Evolutionary conservation across 2,329 filamentous ascomycete genomes (phyloP), one percentile per base, ranked within the genome.

Genomic region (Aureobasidium sp.): DNA sequence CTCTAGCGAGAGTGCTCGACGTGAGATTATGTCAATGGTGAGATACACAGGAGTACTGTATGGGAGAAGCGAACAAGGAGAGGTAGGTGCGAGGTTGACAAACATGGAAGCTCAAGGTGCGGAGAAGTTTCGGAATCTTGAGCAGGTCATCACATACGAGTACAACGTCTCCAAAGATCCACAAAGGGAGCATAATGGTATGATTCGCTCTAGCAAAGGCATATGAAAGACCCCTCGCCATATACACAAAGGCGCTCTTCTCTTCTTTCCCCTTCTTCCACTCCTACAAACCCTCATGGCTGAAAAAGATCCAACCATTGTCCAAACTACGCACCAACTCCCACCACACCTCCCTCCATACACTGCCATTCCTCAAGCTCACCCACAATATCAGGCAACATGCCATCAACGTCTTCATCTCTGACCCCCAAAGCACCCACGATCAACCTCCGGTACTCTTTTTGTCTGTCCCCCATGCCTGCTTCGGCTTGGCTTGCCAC

Each of bases 381-480:
- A 56, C 70, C 70, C 54, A 80, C 69, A 48, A 81, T 79, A 61
- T 81, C 79, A 1, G 78, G 77, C 67, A 81, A 65, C 75, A 81
- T 85, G 48, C 79, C 78, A 71, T 91, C 88, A 39, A 91, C 80
- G 65, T 84, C 86, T 66, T 89, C 85, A 62, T 89, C 86, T 66
- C 83, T 80, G 17, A 85, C 80, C 29, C 86, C 86, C 31, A 91
- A 77, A 63, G 88, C 90, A 63, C 82, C 82, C 63, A 83, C 83
- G 35, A 91, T 82, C 33, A 91, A 78, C 61, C 82, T 82, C 64
- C 87, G 81, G 72, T 92, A 93, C 71, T 86, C 85, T 67, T 86
- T 86, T 66, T 89, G 88, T 70, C 86, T 85, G 72, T 90, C 87
- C 39, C 86, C 85, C 40, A 87, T 85, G 45, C 88, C 88, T 12